Evolutionary conservation across 129 eudicot genomes (phyloP).

Genomic region (Tanacetum coccineum): DNA sequence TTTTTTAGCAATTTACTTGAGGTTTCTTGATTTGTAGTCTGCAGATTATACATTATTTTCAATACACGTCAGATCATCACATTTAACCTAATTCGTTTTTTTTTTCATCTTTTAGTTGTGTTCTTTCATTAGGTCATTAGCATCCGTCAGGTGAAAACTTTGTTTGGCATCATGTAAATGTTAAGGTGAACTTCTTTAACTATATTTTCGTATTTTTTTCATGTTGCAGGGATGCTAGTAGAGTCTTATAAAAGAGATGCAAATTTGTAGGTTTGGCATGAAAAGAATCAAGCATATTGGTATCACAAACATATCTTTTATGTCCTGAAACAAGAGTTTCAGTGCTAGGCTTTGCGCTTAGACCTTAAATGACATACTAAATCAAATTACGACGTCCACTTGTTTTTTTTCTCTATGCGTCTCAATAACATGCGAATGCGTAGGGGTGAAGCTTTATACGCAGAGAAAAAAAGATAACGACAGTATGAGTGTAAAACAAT

Average conservation of each 20-base stretch:
- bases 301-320: too few species aligned
- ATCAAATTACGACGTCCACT: too few species aligned
- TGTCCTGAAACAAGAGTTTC: too few species aligned
- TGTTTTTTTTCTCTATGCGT: too few species aligned
- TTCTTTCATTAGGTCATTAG: not conserved
- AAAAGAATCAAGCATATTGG: not conserved
- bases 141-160: not conserved
- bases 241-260: not conserved
- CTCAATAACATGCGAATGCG: too few species aligned
- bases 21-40: conserved; percentile 20
- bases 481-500: too few species aligned
- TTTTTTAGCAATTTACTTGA: conserved; percentile 26
- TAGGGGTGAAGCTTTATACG: too few species aligned
- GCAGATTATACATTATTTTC: not conserved
- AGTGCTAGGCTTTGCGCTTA: too few species aligned
- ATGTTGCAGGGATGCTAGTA: conserved; percentile 7
- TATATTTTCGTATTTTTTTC: not conserved
- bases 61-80: not conserved
- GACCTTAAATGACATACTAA: too few species aligned
- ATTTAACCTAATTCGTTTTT: not conserved
- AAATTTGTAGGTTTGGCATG: not conserved
- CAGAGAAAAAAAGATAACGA: too few species aligned
- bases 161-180: not conserved
- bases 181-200: not conserved
- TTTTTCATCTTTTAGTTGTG: not conserved